Evolutionary conservation across 1,139 yeast species (phyloP), one percentile per base, ranked within the genome.

Genomic region (Eremothecium sinecaudum): DNA sequence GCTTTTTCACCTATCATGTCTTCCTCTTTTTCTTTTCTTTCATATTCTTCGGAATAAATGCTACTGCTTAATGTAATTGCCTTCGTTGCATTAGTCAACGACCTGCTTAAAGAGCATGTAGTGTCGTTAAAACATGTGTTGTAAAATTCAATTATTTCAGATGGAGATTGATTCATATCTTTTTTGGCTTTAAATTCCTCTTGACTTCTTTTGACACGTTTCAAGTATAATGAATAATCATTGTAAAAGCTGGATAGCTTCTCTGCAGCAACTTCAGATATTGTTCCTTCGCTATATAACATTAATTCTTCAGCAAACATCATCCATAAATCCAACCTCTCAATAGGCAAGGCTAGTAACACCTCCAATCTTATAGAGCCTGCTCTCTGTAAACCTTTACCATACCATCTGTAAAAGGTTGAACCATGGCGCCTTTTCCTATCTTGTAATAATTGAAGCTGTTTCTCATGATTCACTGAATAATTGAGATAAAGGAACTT

Each of bases 401-500:
- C 48, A 17, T 46, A 39, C 61, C 61, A 56, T 26, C 45, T 40
- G 24, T 45, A 36, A 37, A 42, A 48, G 6, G 39, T 5, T 4
- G 32, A 24, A 3, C 39, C 38, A 32, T 33, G 38, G 2, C 18
- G 43, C 3, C 33, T 40, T 40, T 42, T 47, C 46, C 42, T 35
- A 10, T 34, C 40, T 36, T 33, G 44, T 20, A 37, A 50, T 33
- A 52, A 35, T 12, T 44, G 42, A 36, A 45, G 36, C 34, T 55
- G 60, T 31, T 44, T 48, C 18, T 43, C 32, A 29, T 52, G 53
- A 2, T 50, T 40, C 1, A 46, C 40, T 3, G 46, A 40, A 36
- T 56, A 57, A 15, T 42, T 48, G 11, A 39, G 33, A 32, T 62
- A 62, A 1, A 60, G 52, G 1, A 64, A 52, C 31, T 50, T 58